A percentile compares a stretch with the other conserved stretches of the same genome.
Conservation (phyloP, 164 flowering plant species). For the Stephania yunnanensis region DNA sequence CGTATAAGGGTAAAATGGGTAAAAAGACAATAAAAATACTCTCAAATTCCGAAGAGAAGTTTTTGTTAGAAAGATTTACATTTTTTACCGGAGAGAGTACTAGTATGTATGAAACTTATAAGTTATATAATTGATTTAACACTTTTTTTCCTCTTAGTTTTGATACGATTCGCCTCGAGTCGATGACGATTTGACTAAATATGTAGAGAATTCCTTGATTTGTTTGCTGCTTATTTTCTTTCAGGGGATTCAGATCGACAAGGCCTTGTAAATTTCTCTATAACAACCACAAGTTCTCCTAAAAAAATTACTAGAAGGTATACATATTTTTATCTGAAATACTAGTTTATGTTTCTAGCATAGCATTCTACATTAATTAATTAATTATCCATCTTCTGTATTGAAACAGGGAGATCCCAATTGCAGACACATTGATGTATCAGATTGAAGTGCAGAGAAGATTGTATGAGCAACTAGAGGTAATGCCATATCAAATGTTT, state of each 20-base stretch:
- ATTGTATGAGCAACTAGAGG: constrained; percentile 76
- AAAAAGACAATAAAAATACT: no score
- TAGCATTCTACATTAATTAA: no score
- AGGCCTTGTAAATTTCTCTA: constrained; percentile 26
- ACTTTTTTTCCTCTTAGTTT: no score
- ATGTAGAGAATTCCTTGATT: background rate
- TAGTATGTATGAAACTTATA: no score
- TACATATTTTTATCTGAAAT: background rate
- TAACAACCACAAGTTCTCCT: constrained; percentile 20
- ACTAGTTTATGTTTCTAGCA: background rate
- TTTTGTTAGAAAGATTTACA: no score
- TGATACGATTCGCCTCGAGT: no score
- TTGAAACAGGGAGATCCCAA: constrained; percentile 43
- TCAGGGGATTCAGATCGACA: constrained; percentile 32
- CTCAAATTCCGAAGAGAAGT: no score
- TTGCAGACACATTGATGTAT: constrained; percentile 43
- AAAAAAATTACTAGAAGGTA: constrained; percentile 33
- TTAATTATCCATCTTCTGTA: background rate
- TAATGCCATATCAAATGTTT: constrained; percentile 11
- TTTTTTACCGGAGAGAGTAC: no score
- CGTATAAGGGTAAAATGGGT: no score
- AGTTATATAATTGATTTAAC: no score
- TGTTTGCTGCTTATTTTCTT: background rate
- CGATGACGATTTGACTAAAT: no score
- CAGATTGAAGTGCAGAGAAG: constrained; percentile 66